These are phyloP conservation scores for Vanilla planifolia DNA, from an alignment of 106 monocot species.

Conservation along the genomic window DNA sequence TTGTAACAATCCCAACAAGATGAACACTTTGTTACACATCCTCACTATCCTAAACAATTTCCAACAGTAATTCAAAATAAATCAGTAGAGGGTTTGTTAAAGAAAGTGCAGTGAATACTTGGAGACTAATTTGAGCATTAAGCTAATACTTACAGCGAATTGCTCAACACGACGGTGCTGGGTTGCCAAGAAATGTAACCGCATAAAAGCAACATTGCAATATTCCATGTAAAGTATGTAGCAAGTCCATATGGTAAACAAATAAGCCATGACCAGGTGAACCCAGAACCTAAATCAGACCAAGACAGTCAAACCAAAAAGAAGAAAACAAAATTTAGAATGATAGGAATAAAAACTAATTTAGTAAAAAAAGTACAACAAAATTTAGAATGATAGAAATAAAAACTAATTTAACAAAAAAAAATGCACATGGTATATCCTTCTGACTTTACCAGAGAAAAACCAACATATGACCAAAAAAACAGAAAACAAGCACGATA, in stretches of 20 bases:
- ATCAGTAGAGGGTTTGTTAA: background rate
- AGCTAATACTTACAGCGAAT: slow-evolving; percentile 60
- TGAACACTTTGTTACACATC: background rate
- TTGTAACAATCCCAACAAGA: background rate
- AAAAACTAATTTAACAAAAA: too few relatives aligned
- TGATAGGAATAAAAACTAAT: too few relatives aligned
- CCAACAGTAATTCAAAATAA: background rate
- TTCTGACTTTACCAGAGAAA: slow-evolving; percentile 4
- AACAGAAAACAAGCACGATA: background rate
- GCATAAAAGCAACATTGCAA: slow-evolving; percentile 71
- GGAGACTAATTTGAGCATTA: background rate
- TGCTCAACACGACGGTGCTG: slow-evolving; percentile 80
- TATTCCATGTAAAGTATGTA: slow-evolving; percentile 86
- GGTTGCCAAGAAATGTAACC: slow-evolving; percentile 83
- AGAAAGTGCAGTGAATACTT: background rate
- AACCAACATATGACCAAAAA: background rate
- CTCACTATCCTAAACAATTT: background rate
- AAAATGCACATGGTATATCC: background rate
- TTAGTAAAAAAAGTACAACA: too few relatives aligned
- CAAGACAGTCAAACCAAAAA: slow-evolving; percentile 6
- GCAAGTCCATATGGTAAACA: slow-evolving; percentile 81
- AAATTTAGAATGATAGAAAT: too few relatives aligned
- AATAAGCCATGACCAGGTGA: slow-evolving; percentile 74
- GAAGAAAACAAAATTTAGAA: background rate
- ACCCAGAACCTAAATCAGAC: slow-evolving; percentile 72